phyloP scores from a whole-genome alignment of 2,329 filamentous ascomycete genomes.

The Knufia fluminis region DNA sequence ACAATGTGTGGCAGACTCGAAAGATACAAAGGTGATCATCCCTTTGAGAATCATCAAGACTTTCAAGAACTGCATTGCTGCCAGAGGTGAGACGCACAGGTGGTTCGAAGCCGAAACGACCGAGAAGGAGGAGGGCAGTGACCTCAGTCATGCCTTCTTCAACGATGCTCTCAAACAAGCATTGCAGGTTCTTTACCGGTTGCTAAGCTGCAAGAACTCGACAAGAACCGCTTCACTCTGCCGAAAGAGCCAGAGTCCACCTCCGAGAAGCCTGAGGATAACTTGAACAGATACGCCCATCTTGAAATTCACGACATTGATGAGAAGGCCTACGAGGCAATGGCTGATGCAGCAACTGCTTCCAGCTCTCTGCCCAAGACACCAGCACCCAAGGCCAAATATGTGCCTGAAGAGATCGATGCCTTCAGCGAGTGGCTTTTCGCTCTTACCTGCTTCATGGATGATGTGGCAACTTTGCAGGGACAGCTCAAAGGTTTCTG shows the following conservation, averaged over 20 bases:
- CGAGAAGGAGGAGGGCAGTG: not conserved
- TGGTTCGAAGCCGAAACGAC: not conserved
- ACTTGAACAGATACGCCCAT: not conserved
- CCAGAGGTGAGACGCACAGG: not conserved
- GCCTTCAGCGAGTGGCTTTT: not conserved
- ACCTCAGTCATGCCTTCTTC: not conserved
- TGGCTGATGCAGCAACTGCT: not conserved
- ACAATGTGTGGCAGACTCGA: not conserved
- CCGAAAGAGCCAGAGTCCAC: not conserved
- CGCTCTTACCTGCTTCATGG: not conserved
- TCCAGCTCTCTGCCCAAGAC: not conserved
- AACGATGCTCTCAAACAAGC: not conserved
- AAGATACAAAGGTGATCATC: not conserved
- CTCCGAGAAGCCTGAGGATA: not conserved
- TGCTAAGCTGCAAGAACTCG: not conserved
- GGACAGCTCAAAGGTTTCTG: not conserved
- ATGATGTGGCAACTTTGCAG: not conserved
- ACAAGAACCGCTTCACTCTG: not conserved
- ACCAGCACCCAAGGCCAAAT: not conserved
- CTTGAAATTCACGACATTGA: conserved; percentile 1
- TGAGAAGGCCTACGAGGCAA: not conserved
- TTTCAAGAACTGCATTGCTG: conserved; percentile 1
- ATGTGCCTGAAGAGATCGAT: not conserved
- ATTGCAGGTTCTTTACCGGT: not conserved
- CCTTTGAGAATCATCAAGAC: not conserved